Base-by-base conservation (phyloP, 352 stramenopile species). In the Pythium dissotocum region DNA sequence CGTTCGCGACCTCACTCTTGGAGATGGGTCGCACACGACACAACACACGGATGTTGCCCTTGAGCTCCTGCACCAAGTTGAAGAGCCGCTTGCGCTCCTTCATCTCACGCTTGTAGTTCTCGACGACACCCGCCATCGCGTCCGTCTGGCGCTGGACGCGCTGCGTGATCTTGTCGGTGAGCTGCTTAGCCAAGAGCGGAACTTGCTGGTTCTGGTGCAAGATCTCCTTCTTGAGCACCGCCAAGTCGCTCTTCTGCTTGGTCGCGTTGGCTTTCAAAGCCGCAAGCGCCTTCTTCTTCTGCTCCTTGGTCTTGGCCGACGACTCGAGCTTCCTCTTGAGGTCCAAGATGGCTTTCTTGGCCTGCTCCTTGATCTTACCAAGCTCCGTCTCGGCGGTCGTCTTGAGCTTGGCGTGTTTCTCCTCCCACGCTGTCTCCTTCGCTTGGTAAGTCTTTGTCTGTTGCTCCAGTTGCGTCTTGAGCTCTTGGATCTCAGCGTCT, bases 21-120 rank as follows among this genome's bases (percentile, higher is more conserved):
- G 88, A 94, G 56, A 96, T 93, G 2, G 97, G 97, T 36, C 97
- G 95, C 16, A 99, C 89, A 63, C 97, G 95, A 61, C 96, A 99
- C 52, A 98, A 93, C 13, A 99, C 97, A 58, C 98, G 95, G 61
- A 99, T 99, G 70, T 99, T 99, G 40, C 96, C 96, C 66, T 98
- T 97, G 35, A 99, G 80, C 61, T 97, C 94, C 61, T 99, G 91
- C 40, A 99, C 97, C 32, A 98, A 84, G 61, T 97, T 97, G 61
- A 99, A 97, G 49, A 99, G 75, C 36, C 97, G 89, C 63, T 95
- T 95, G 44, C 88, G 85, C 71, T 95, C 86, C 58, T 94, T 94
- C 61, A 95, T 84, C 64, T 95, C 88, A 35, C 88, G 85, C 58
- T 94, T 91, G 78, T 96, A 96, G 66, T 95, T 96, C 51, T 96